Conservation (phyloP, 345 rosid species). For the Salix viminalis region DNA sequence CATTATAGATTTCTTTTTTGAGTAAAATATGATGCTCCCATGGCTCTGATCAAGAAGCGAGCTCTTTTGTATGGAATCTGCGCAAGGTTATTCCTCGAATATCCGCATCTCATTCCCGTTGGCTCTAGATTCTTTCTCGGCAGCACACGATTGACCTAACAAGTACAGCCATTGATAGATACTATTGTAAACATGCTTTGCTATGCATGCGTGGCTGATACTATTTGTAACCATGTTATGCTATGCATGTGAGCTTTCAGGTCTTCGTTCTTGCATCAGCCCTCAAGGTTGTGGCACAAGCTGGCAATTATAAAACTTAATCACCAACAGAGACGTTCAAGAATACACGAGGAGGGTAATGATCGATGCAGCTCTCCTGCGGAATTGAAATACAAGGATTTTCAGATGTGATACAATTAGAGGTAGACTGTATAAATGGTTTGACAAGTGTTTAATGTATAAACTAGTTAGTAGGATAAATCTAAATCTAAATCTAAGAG, state of each 20-base stretch:
- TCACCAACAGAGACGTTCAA: not conserved
- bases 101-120: not conserved
- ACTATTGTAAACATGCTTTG: not conserved
- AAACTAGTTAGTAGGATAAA: too few relatives aligned
- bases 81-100: too few relatives aligned
- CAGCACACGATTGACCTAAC: not conserved
- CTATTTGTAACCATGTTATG: not conserved
- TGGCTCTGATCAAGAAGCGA: not conserved
- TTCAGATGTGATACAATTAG: too few relatives aligned
- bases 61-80: not conserved
- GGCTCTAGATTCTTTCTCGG: not conserved
- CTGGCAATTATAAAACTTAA: not conserved
- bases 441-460: too few relatives aligned
- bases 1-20: not conserved
- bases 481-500: too few relatives aligned
- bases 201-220: not conserved
- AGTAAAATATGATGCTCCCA: not conserved
- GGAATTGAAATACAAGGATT: too few relatives aligned
- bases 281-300: not conserved
- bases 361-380: too few relatives aligned
- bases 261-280: not conserved
- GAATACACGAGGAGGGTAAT: too few relatives aligned
- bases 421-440: too few relatives aligned
- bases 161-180: not conserved
- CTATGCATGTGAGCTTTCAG: not conserved